Evolutionary conservation across 2,329 filamentous ascomycete genomes (phyloP), one percentile per base, ranked within the genome.

Genomic region (Westerdykella ornata): DNA sequence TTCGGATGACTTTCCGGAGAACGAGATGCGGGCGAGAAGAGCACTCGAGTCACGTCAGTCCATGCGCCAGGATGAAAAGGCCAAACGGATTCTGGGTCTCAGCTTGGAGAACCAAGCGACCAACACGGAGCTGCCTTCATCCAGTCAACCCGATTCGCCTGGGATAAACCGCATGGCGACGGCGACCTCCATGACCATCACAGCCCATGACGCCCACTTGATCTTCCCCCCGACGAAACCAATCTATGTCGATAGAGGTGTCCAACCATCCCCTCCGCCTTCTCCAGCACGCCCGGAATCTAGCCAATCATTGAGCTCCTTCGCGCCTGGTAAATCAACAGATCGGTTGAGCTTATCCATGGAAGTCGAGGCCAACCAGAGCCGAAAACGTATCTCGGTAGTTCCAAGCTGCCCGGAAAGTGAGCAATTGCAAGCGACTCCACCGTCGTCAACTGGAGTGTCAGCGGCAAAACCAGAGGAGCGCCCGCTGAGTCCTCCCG

Each of bases 181-280:
- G 12, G 50, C 52, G 5, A 55, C 56, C 6, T 50, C 57, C n/a
- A 32, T 52, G 0, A 56, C 51, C 6, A 37, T 59, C 12, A 47
- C 52, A 12, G 56, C 57, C 19, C 54, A 49, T 37, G 55, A 59
- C 16, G 46, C 59, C 12, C 57, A 54, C 2, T 45, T 64, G 39
- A 43, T 64, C 28, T 64, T 61, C 35, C 55, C 59, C 37, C 60
- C 61, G 37, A 54, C 59, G n/a, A 60, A 54, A 38, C 61, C 63
- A 9, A 48, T 73, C 44, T 94, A 92, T 68, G 76, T 78, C 30
- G 85, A 94, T 57, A 77, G 76, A n/a, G 85, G 82, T 3, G 75
- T 87, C 22, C 89, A 96, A 62, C 92, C 78, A 57, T 92, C 88
- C 26, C 88, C 88, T 35, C 87, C 87, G 1, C 75, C 83, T 3